Evolutionary conservation across 116 monocot species (phyloP), one percentile per base, ranked within the genome.

Genomic region (Papilionanthe hybrid): DNA sequence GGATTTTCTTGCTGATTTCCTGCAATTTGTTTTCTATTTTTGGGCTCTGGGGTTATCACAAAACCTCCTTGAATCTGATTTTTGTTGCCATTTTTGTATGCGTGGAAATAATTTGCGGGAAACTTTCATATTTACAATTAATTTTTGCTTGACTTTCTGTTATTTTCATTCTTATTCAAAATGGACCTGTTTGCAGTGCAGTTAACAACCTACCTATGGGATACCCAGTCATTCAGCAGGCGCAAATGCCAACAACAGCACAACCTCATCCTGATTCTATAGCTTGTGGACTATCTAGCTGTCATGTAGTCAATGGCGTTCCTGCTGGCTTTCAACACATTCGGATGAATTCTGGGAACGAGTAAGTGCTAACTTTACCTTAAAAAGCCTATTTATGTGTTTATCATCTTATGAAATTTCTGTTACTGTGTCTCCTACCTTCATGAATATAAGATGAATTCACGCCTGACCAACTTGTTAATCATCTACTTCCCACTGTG

Each of bases 171-270:
- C 87, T 86, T 95, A 85, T 91, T 90, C 90, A 90, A 77, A 84
- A 84, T 41, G 78, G 84, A 79, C 84, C 69, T 92, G 83, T 87
- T 91, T 91, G 83, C 91, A 93, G 84, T 90, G 91, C 99, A 99
- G 99, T 92, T 90, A 93, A 91, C 84, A 95, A 93, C 79, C 80
- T 95, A 85, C 93, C 99, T 47, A 95, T 99, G 89, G 99, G 99
- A 28, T 99, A 99, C 71, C 95, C 99, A 25, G 90, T 93, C 72
- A 72, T 99, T 20, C 93, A 90, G 75, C 99, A 90, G 45, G 90
- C 87, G 81, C 85, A 84, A 83, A 87, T 99, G 75, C 82, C 91
- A 80, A 82, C 84, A 65, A 42, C 91, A 75, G 91, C 85, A 9
- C 94, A 91, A 72, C 95, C 93, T 80, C 91, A 90, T 85, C 77